A percentile compares a stretch with the other conserved stretches of the same genome.
These are phyloP conservation scores for Nothomitra cinnamomea DNA, from an alignment of 2,329 filamentous ascomycete species.

Conservation along the genomic window DNA sequence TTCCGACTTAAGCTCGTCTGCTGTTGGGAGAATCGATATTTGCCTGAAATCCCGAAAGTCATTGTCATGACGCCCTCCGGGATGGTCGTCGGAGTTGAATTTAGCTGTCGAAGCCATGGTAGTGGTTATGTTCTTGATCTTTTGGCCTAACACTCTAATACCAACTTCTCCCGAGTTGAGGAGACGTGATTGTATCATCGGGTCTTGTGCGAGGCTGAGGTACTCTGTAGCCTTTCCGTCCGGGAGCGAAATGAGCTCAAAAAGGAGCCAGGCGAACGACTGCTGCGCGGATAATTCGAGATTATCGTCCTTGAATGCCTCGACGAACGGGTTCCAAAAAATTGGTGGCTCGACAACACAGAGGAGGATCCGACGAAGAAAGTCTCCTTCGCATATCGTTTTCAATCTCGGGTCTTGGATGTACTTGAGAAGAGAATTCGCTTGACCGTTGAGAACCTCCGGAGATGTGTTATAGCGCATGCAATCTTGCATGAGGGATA, in stretches of 20 bases:
- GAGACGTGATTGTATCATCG: constrained; percentile 13
- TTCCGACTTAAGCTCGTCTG: constrained; percentile 41
- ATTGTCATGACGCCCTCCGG: constrained; percentile 54
- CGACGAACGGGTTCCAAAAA: no score
- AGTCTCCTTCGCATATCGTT: no score
- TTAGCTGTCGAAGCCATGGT: no score
- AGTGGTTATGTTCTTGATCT: constrained; percentile 24
- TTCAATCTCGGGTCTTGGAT: no score
- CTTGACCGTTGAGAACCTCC: no score
- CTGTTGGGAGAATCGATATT: constrained; percentile 47
- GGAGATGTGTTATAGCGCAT: no score
- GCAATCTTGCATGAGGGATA: neutral
- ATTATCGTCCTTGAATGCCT: no score
- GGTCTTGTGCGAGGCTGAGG: constrained; percentile 11
- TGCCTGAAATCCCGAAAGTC: constrained; percentile 44
- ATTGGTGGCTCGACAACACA: no score
- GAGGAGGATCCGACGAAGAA: no score
- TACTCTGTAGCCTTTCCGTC: constrained; percentile 11
- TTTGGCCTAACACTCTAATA: constrained; percentile 23
- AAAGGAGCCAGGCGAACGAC: constrained; percentile 31
- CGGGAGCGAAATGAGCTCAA: constrained; percentile 29
- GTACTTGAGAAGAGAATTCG: no score
- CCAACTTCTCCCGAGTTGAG: constrained; percentile 15
- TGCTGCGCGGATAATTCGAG: no score
- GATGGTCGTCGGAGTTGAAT: no score